Evolutionary conservation across 495 filamentous ascomycete species (phyloP).

Genomic region (Tetracladium setigerum): DNA sequence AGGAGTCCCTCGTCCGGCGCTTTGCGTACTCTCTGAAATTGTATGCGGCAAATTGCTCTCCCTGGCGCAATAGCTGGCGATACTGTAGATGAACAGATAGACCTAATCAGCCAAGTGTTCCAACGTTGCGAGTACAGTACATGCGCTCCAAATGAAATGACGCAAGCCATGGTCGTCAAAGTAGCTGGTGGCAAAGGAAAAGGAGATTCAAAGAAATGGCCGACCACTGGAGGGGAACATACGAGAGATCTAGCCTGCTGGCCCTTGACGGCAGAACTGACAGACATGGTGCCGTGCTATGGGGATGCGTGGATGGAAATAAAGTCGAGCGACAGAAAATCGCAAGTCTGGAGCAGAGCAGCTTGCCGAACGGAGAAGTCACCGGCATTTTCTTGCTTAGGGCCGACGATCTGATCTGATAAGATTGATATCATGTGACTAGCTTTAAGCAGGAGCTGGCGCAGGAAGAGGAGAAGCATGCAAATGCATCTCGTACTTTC

Average conservation of each 20-base stretch:
- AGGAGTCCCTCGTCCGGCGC: slow-evolving; percentile 80
- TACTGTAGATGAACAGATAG: slow-evolving; percentile 47
- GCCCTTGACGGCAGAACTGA: too few relatives aligned
- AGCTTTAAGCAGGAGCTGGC: background rate
- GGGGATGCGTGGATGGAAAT: too few relatives aligned
- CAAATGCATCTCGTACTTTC: too few relatives aligned
- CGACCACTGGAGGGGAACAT: background rate
- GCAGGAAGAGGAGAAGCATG: too few relatives aligned
- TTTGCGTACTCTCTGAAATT: slow-evolving; percentile 97
- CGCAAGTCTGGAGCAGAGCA: too few relatives aligned
- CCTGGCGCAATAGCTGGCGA: slow-evolving; percentile 83
- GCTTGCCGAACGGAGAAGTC: too few relatives aligned
- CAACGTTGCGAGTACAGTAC: background rate
- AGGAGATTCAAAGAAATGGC: background rate
- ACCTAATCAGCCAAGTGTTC: background rate
- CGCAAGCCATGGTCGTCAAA: background rate
- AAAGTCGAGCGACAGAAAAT: too few relatives aligned
- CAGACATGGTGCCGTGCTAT: too few relatives aligned
- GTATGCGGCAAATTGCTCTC: slow-evolving; percentile 82
- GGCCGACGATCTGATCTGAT: slow-evolving; percentile 1
- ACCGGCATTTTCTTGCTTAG: too few relatives aligned
- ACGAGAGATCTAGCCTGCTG: background rate
- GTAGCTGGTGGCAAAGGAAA: background rate
- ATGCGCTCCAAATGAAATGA: background rate
- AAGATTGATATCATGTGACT: slow-evolving; percentile 1